Evolutionary conservation across 2,329 filamentous ascomycete genomes (phyloP), one percentile per base, ranked within the genome.

Genomic region (Cercospora citrullina): DNA sequence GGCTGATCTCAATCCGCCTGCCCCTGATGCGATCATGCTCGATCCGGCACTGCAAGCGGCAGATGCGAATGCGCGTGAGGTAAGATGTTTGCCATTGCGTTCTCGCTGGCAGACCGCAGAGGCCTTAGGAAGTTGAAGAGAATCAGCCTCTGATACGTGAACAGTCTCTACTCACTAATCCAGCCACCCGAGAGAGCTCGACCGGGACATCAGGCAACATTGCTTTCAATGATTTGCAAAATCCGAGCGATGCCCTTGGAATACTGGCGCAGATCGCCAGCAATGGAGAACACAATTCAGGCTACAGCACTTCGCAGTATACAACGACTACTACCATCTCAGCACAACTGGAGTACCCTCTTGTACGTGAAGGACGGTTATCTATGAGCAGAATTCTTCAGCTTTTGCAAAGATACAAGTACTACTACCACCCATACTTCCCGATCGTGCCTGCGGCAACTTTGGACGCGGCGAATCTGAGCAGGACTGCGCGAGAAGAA

Each of bases 351-450:
- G 82, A 77, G 81, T 86, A 80, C 75, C 79, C 68, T 2, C 75
- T 83, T 33, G 74, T 84, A 8, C 77, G 80, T 39, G 76, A 80
- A 21, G 82, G 81, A 5, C 73, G 77, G 6, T 75, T 84, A 7
- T 79, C 79, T 0, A 72, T 80, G 23, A 81, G 82, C 14, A 84
- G 83, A 18, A 80, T 88, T 39, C 84, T 83, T 70, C 80, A 84
- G 70, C 79, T 88, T 48, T 80, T 88, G 18, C 78, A 80, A 45
- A 87, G 88, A 30, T 91, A 90, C 72, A 87, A 86, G 65, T 82
- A 88, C 66, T 84, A 87, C 69, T 91, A 90, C 71, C 89, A 92
- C 73, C 87, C 88, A 0, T 91, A 89, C 79, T 90, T 91, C 65
- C 90, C 90, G 0, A 80, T 92, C 28, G 89, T 90, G 0, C 87